phyloP scores from a whole-genome alignment of 2,329 filamentous ascomycete species.

The Cordyceps javanica region DNA sequence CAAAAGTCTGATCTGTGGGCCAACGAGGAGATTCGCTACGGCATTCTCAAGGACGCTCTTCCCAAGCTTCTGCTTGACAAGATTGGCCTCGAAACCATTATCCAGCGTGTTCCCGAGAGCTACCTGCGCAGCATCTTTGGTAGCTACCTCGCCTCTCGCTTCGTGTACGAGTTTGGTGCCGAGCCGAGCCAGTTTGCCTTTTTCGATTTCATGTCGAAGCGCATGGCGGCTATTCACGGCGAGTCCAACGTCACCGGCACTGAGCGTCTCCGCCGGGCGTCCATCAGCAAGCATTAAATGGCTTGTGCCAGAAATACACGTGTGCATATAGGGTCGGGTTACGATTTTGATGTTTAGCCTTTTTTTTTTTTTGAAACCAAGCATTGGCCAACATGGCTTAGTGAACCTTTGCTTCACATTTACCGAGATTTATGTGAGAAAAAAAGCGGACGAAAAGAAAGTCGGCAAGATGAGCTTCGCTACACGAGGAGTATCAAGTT shows the following conservation, averaged over 20 bases:
- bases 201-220: slow-evolving; percentile 82
- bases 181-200: slow-evolving; percentile 94
- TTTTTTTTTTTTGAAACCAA: background rate
- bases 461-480: background rate
- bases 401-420: slow-evolving; percentile 1
- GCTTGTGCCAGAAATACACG: background rate
- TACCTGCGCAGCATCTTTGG: slow-evolving; percentile 96
- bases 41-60: slow-evolving; percentile 77
- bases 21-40: slow-evolving; percentile 68
- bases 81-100: slow-evolving; percentile 84
- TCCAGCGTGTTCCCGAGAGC: slow-evolving; percentile 79
- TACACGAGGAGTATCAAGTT: background rate
- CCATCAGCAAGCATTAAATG: slow-evolving; percentile 16
- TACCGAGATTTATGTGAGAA: background rate
- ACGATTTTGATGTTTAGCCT: slow-evolving; percentile 1
- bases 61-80: slow-evolving; percentile 78
- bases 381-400: background rate
- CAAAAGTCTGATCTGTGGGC: slow-evolving; percentile 91
- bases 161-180: slow-evolving; percentile 93
- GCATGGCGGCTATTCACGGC: slow-evolving; percentile 44
- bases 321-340: background rate
- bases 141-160: slow-evolving; percentile 88
- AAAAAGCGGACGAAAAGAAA: background rate
- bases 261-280: slow-evolving; percentile 23
- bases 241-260: slow-evolving; percentile 16